Evolutionary conservation across 495 filamentous ascomycete species (phyloP), one percentile per base, ranked within the genome.

Genomic region (Penicillium nucicola): DNA sequence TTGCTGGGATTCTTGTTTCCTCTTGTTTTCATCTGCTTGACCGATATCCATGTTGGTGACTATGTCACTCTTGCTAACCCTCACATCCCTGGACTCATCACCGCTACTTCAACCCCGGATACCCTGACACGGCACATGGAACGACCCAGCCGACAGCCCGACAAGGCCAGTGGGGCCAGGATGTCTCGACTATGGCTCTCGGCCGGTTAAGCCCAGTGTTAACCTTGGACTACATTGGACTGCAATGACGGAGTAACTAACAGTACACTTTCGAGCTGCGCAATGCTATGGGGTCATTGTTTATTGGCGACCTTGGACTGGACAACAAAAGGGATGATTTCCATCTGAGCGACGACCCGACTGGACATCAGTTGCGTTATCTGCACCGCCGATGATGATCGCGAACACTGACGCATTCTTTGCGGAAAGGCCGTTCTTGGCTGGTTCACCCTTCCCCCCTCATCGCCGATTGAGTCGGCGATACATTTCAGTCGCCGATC

Each of bases 291-390:
- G 35, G 23, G 41, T 37, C 22, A 40, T 22, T 11, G 17, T 23
- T n/a, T 12, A 23, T 23, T 31, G 40, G 41, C 20, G 36, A 28
- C 20, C 31, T 28, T 33, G 47, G 18, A 40, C 23, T 12, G 48
- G 34, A 44, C 13, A 11, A 33, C 11, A 9, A 33, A 15, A 30
- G 34, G 23, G n/a, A 34, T 13, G 11, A 7, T 42, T 43, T 25
- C 43, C 42, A 38, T 22, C 22, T 32, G 30, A 28, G 57, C 57
- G 57, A 57, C 15, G 34, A 40, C 50, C 55, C 48, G 58, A 60
- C 55, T 65, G 58, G 61, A 42, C 23, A 18, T 14, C 52, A 58
- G 50, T 65, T 60, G 58, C 61, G 61, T 62, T 65, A 65, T 65
- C 58, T 60, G 58, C 50, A 53, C 42, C 31, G 18, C 37, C 9